Evolutionary conservation across 2,329 filamentous ascomycete genomes (phyloP).

Genomic region (Phoma sp.): DNA sequence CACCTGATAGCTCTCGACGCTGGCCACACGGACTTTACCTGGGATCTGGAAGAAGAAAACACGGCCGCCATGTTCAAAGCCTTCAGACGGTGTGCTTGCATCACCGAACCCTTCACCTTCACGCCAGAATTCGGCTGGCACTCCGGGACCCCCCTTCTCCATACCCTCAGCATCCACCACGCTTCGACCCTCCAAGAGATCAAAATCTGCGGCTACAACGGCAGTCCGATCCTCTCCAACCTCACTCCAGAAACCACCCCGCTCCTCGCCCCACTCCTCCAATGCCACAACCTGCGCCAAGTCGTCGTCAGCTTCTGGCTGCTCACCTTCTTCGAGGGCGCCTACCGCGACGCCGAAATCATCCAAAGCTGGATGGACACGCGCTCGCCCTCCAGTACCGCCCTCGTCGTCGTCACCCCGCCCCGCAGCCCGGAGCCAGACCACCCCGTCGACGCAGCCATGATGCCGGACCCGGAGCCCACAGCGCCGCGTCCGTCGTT

Average conservation of each 20-base stretch:
- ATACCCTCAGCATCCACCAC: slow-evolving; percentile 51
- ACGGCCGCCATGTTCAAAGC: slow-evolving; percentile 31
- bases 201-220: slow-evolving; percentile 57
- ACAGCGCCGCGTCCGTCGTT: slow-evolving; percentile 30
- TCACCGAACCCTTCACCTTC: slow-evolving; percentile 37
- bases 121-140: slow-evolving; percentile 50
- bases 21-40: slow-evolving; percentile 26
- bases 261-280: slow-evolving; percentile 48
- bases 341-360: slow-evolving; percentile 50
- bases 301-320: slow-evolving; percentile 53
- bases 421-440: slow-evolving; percentile 31
- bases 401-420: slow-evolving; percentile 45
- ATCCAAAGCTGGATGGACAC: slow-evolving; percentile 53
- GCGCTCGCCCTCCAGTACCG: slow-evolving; percentile 47
- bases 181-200: slow-evolving; percentile 51
- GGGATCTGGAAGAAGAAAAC: slow-evolving; percentile 41
- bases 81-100: slow-evolving; percentile 27
- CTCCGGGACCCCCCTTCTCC: slow-evolving; percentile 47
- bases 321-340: slow-evolving; percentile 48
- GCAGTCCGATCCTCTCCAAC: slow-evolving; percentile 49
- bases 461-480: slow-evolving; percentile 31
- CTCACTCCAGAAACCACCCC: slow-evolving; percentile 47
- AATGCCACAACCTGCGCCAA: slow-evolving; percentile 51
- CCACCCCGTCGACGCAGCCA: slow-evolving; percentile 34
- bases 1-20: slow-evolving; percentile 40